Evolutionary conservation across 2,329 filamentous ascomycete species (phyloP), one percentile per base, ranked within the genome.

Genomic region (Didymella lethalis): DNA sequence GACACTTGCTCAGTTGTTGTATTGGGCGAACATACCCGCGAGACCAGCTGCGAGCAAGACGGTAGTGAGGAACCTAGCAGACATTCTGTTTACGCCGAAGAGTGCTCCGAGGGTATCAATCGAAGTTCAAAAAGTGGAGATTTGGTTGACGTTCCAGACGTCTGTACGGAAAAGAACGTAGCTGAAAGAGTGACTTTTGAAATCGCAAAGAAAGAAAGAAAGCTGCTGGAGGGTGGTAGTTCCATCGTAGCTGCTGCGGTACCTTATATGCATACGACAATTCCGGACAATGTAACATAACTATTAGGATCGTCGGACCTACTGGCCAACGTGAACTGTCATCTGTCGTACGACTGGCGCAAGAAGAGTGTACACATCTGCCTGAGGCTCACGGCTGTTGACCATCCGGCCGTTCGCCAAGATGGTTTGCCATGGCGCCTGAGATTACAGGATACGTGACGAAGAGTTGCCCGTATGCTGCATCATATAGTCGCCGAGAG

Each of bases 21-120:
- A 40, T 20, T 11, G 18, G 40, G 23, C 20, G 4, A 0, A 50
- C 31, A 14, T 50, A 47, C 56, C 50, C 45, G 56, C 50, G 32
- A 59, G 50, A 40, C 56, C 40, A 23, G 56, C 56, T 54, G 50
- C 45, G 40, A 59, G 56, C 56, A 59, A 34, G n/a, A 54, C 7
- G 8, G 34, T 25, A 14, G 56, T 38, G 8, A 59, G 12, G 16
- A 54, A 2, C n/a, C n/a, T 54, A 23, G 40, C 34, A 49, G 49
- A 54, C 55, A 58, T 58, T 40, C 25, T 48, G 6, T 31, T 29
- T 14, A 8, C 28, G 11, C 14, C 6, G 8, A 7, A 2, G 7
- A 38, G 34, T 20, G 8, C 36, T 20, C 20, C 18, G 36, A 20
- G 36, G 18, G 18, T 40, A 10, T 40, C 18, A 20, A n/a, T 40